Evolutionary conservation across 1,284 basidiomycete genomes (phyloP), one percentile per base, ranked within the genome.

Genomic region (Malassezia globosa): DNA sequence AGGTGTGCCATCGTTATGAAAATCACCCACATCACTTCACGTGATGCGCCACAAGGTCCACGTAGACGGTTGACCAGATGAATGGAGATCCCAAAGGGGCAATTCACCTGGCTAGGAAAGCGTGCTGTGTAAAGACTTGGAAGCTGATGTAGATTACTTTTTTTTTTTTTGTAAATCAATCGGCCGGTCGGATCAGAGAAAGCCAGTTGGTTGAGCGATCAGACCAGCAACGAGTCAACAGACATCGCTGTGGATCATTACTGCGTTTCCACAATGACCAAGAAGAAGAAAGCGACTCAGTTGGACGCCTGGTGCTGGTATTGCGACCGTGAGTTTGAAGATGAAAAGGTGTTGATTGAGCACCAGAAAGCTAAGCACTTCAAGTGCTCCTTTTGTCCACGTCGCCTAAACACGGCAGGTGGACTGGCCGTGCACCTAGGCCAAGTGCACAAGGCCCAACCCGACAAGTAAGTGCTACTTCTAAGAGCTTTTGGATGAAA

Each of bases 311-410:
- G 87, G 87, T 92, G 87, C 76, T 95, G 89, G 92, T 95, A 95
- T 74, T 95, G 90, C 78, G 92, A 97, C 36, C 67, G 68, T 37
- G 68, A 70, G 26, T 70, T 70, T 39, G 68, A 70, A 41, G 68
- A 70, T 52, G 68, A 70, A 35, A 70, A 69, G 38, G 94, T 97
- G 54, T 80, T 97, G 56, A 85, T 97, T 80, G 87, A 94, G 73
- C 92, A 97, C 73, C 94, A 97, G 72, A 97, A 96, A 75, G 92
- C 92, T 14, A 97, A 96, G 74, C 92, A 97, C 72, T 97, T 96
- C 79, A 90, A 90, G 73, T 96, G 92, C 70, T 83, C 84, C 54
- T 82, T 92, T 77, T 97, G 92, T 72, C 94, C 94, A 13, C 78
- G 92, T 60, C 81, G 90, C 55, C 77, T 97, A 56, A 96, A 97